Percentiles rank a stretch among this genome's conserved stretches.
These are phyloP conservation scores for Aquilaria sinensis DNA, from an alignment of 345 rosid genomes.

Conservation along the genomic window DNA sequence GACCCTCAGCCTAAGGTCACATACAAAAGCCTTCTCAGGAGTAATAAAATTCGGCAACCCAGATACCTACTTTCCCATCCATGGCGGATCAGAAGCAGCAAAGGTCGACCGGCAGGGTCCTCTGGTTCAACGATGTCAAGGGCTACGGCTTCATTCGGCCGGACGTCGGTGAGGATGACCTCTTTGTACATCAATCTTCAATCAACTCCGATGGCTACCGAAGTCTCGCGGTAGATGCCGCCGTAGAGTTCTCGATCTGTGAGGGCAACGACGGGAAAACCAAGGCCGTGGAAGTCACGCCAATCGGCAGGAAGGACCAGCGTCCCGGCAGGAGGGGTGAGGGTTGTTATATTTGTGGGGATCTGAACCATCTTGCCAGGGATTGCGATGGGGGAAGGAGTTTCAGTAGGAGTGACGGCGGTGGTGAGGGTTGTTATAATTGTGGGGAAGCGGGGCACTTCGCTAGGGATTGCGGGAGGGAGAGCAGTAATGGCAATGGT, in stretches of 20 bases:
- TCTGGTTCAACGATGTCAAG: constrained; percentile 51
- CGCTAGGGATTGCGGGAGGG: constrained; percentile 41
- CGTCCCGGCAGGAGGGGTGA: constrained; percentile 17
- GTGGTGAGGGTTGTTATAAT: constrained; percentile 35
- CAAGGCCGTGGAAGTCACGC: constrained; percentile 46
- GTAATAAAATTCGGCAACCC: too few species aligned
- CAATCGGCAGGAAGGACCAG: constrained; percentile 34
- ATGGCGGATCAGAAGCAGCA: constrained; percentile 19
- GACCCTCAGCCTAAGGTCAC: too few species aligned
- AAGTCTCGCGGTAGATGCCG: constrained; percentile 40
- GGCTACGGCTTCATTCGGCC: constrained; percentile 80
- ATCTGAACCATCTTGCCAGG: constrained; percentile 32
- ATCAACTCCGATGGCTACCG: constrained; percentile 64
- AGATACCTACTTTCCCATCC: too few species aligned
- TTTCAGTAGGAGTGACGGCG: constrained; percentile 14
- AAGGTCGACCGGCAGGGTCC: constrained; percentile 56
- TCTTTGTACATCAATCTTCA: constrained; percentile 69
- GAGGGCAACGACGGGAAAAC: constrained; percentile 33
- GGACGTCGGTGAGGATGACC: constrained; percentile 60
- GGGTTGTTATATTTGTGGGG: constrained; percentile 33
- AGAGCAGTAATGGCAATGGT: constrained; percentile 17
- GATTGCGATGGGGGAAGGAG: constrained; percentile 25
- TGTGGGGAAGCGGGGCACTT: constrained; percentile 46
- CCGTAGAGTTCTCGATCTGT: constrained; percentile 39
- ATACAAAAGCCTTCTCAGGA: too few species aligned